Base-by-base conservation (phyloP, 2,329 filamentous ascomycete genomes). In the Fusarium kyushuense region DNA sequence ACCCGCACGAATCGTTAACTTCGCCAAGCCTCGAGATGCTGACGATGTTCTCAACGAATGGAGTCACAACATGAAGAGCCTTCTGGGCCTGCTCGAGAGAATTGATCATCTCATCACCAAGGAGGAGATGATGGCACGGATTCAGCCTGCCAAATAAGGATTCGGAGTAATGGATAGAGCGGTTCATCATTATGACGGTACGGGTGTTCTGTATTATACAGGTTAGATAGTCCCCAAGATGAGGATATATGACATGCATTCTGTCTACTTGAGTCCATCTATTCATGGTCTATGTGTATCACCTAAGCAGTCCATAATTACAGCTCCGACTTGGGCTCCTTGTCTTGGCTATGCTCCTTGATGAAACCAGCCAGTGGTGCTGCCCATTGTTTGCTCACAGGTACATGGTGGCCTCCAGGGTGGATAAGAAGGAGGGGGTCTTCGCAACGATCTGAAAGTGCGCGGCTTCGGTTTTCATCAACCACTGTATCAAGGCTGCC, bases 101-200 rank as follows among this genome's bases (percentile, higher is more conserved):
- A 96, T 99, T 65, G 96, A 99, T 77, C 96, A 99, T 80, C 85
- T 99, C 75, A 99, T 99, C 76, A 99, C 96, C 56, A 98, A 98
- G 86, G 96, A 99, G 82, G 96, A 99, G 86, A 99, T 99, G 96
- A 99, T 99, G 96, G 96, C 96, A 40, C 88, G 94, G 62, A 98
- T 99, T 75, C 91, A 96, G 79, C 93, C 93, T 8, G 82, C 80
- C 21, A 69, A 49, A 78, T 77, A 62, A 77, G 78, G 56, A 75
- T 79, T 75, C 77, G 78, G 70, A 73, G 29, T 46, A 63, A 33
- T 43, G 55, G 53, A 52, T 69, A 67, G 63, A 74, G 49, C 69
- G 63, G 58, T 70, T 56, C 55, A 67, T 67, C 57, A 71, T 72
- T 62, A 73, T 75, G 70, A 75, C 67, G 73, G 68, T 59, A 59